These are phyloP conservation scores for Metrosideros polymorpha DNA, from an alignment of 441 rosid genomes.

Conservation along the genomic window DNA sequence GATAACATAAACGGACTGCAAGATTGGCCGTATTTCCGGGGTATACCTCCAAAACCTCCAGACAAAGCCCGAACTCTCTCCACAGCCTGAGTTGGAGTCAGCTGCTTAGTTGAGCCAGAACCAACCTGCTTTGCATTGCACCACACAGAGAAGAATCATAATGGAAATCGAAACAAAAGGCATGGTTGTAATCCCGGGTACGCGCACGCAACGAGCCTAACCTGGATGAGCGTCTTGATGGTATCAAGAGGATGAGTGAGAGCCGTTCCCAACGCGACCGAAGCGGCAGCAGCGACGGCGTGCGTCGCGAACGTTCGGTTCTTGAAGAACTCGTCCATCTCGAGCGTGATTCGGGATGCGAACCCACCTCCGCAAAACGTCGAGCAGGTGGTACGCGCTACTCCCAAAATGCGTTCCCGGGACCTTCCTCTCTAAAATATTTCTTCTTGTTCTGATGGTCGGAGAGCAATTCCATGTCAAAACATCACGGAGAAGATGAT, in stretches of 20 bases:
- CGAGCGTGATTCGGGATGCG: background rate
- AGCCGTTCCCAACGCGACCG: conserved; percentile 58
- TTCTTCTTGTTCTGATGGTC: background rate
- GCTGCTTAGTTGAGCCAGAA: conserved; percentile 51
- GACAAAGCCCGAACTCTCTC: conserved; percentile 51
- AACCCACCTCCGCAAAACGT: background rate
- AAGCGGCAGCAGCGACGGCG: conserved; percentile 59
- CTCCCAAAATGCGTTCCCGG: background rate
- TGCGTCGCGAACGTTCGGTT: conserved; percentile 67
- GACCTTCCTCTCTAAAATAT: background rate
- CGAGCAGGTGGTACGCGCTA: background rate
- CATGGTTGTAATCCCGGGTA: background rate
- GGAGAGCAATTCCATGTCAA: background rate
- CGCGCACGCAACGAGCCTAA: conserved; percentile 5
- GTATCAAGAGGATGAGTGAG: conserved; percentile 82
- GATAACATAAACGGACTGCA: background rate
- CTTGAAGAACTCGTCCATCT: conserved; percentile 25
- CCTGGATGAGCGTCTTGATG: conserved; percentile 73
- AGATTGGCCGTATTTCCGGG: background rate
- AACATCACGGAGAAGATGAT: background rate
- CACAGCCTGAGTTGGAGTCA: conserved; percentile 39
- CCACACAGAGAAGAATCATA: background rate
- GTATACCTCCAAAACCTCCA: conserved; percentile 51
- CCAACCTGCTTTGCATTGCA: conserved; percentile 51
- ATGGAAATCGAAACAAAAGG: background rate